Conservation (phyloP, 1,284 basidiomycete species). For the Leucoagaricus sp. region DNA sequence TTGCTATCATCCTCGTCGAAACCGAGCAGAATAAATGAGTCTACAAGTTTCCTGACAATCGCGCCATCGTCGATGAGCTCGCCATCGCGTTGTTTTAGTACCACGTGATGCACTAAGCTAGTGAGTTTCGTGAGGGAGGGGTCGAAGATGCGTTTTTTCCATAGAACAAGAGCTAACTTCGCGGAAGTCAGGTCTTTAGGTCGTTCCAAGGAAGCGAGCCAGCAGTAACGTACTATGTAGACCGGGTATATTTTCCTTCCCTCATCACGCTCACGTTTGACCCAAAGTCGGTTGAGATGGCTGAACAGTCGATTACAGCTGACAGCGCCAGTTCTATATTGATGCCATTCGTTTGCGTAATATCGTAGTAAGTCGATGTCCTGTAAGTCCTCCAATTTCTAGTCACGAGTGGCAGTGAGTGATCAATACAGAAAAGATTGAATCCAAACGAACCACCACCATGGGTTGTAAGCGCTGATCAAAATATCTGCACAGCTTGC, state of each 20-base stretch:
- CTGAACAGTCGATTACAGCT: slow-evolving; percentile 96
- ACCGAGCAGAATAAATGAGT: slow-evolving; percentile 96
- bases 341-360: slow-evolving; percentile 93
- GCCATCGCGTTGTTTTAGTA: slow-evolving; percentile 93
- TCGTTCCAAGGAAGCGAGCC: neutral
- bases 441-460: slow-evolving; percentile 49
- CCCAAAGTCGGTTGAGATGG: slow-evolving; percentile 99
- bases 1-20: no score
- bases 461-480: slow-evolving; percentile 75
- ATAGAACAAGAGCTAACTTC: slow-evolving; percentile 93
- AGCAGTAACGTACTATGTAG: slow-evolving; percentile 77
- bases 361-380: slow-evolving; percentile 90
- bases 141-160: slow-evolving; percentile 91
- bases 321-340: slow-evolving; percentile 95
- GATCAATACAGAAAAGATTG: neutral
- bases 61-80: slow-evolving; percentile 91
- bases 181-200: neutral
- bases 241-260: slow-evolving; percentile 96
- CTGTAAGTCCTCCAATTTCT: slow-evolving; percentile 81
- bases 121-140: slow-evolving; percentile 88
- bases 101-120: slow-evolving; percentile 84
- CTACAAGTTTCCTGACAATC: slow-evolving; percentile 96
- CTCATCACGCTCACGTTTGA: slow-evolving; percentile 97
- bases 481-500: slow-evolving; percentile 86
- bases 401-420: slow-evolving; percentile 15